Percentiles rank a stretch among this genome's conserved stretches.
Evolutionary conservation across 108 stramenopile genomes (phyloP).

Genomic region (Mediolabrus comicus): DNA sequence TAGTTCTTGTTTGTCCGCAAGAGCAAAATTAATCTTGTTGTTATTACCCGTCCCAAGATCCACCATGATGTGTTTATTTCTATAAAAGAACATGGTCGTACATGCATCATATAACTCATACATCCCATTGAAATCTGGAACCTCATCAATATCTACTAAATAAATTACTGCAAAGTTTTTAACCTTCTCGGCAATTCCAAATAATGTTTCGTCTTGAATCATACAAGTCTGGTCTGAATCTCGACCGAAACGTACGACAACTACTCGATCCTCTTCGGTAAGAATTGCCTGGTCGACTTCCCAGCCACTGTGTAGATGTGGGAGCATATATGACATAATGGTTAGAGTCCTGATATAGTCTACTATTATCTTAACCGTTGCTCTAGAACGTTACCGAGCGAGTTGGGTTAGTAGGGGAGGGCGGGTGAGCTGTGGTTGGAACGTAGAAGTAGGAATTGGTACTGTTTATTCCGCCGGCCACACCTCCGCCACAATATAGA

Average conservation of each 20-base stretch:
- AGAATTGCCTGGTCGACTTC: conserved; percentile 99
- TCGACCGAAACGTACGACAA: conserved; percentile 98
- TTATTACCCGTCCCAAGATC: conserved; percentile 99
- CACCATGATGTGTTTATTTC: conserved; percentile 97
- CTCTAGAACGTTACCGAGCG: no score
- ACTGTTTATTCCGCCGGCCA: no score
- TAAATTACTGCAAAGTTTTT: conserved; percentile 98
- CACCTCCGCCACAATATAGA: no score
- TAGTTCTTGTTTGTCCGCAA: conserved; percentile 96
- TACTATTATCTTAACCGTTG: no score
- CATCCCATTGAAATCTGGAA: conserved; percentile 97
- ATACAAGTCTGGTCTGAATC: conserved; percentile 95
- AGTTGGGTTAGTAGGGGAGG: no score
- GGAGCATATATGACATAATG: conserved; percentile 91
- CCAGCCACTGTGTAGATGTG: conserved; percentile 95
- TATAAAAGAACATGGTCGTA: conserved; percentile 99
- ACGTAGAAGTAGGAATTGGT: no score
- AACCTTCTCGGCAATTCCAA: conserved; percentile 94
- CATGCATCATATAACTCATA: conserved; percentile 98
- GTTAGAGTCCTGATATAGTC: no score
- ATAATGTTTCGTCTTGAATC: conserved; percentile 95
- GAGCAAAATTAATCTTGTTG: conserved; percentile 99
- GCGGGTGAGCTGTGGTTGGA: no score
- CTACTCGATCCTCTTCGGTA: conserved; percentile 97
- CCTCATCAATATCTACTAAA: conserved; percentile 96